Evolutionary conservation across 1,284 basidiomycete species (phyloP), one percentile per base, ranked within the genome.

Genomic region (Sparassis latifolia): DNA sequence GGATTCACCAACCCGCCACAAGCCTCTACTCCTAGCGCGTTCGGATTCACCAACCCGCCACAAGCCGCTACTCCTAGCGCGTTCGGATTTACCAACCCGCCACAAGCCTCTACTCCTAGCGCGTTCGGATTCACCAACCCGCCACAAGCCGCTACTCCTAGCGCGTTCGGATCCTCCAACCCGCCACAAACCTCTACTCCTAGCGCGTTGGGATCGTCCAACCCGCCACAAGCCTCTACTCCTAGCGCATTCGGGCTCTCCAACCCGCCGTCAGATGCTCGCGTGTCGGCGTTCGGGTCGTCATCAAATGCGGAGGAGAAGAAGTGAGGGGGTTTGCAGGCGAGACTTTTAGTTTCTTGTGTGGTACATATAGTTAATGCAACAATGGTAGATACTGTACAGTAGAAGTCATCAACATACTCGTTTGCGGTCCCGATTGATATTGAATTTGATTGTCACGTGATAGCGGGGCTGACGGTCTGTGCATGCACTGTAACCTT

Each of bases 271-370:
- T 33, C 55, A 37, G 27, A 44, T 12, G 31, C 52, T 12, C 44
- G 54, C 10, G 51, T 67, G 3, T 74, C 73, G 56, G 62, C 64
- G 35, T 73, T 73, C 51, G 55, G 60, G 20, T 20, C 20, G 20
- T 20, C 20, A 20, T 20, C 20, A 20, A 20, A 20, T 20, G 20
- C 20, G 20, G 20, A 20, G 20, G 20, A 20, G 20, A 20, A 20
- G 20, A 20, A 20, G 20, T 20, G 20, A 20, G 20, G 20, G 20
- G 20, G 20, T 20, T 30, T 48, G 37, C 40, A 42, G 37, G 42
- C 47, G 39, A 46, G 45, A 45, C 39, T 39, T 28, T 31, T 33
- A 27, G 29, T 46, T 3, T 32, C 10, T 39, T 39, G 37, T 7
- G 33, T 39, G 46, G 52, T 53, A 47, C 38, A 49, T 45, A 45